Base-by-base conservation (phyloP, 768 basidiomycete species). In the Mycena vitilis region DNA sequence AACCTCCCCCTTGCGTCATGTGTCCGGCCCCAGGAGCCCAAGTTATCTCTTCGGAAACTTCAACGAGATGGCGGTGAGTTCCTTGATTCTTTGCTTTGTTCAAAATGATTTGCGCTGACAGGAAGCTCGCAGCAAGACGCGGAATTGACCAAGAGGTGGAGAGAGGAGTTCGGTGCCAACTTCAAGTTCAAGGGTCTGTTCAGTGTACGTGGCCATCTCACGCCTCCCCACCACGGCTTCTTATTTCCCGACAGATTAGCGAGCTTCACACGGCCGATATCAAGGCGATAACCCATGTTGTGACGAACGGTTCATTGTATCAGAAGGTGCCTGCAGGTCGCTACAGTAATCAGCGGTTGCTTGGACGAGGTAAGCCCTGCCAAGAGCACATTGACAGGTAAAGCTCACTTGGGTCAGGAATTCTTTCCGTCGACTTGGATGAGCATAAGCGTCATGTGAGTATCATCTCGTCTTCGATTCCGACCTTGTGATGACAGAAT, bases 1-100 rank as follows among this genome's bases (percentile, higher is more conserved):
- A 23, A 40, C 63, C 40, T 64, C 63, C 4, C 63, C 63, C 2
- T 25, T 64, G 18, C 63, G 63, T 16, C 25, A 53, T 42, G 37
- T 64, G 3, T 37, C 40, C 5, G 48, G 63, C 9, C 63, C 63
- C 23, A 23, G 16, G 30, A 64, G 30, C 23, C 53, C 52, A n/a
- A 57, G 12, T 40, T 25, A 12, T 15, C 11, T 40, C 40, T 40
- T 40, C 7, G 40, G 40, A 40, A 40, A 40, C 40, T 40, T 40
- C 40, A 52, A 40, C 7, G 73, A 76, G 0, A 67, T 82, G 4
- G 47, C 59, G 34, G 59, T 75, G 0, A 73, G 11, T 44, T 44
- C 42, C 30, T n/a, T n/a, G n/a, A n/a, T n/a, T n/a, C 40, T 40
- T 40, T 40, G 30, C 7, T 44, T 44, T 44, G 42, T 44, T 44